These are phyloP conservation scores for Colletotrichum aenigma DNA, from an alignment of 2,329 filamentous ascomycete genomes.

Conservation along the genomic window DNA sequence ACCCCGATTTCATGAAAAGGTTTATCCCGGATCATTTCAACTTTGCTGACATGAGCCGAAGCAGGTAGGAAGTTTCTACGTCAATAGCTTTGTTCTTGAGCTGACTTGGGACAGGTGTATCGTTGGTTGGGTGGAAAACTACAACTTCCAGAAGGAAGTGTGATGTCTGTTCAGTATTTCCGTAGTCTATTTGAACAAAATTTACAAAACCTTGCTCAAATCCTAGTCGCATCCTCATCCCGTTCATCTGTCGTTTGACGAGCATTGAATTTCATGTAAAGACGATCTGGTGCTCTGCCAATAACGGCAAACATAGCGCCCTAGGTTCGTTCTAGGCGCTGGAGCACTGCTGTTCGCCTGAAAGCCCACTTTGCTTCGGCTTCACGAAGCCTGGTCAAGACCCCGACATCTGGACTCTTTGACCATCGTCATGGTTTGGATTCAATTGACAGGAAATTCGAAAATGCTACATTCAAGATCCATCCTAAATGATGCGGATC, in stretches of 20 bases:
- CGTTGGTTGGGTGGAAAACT: background rate
- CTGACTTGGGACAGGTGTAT: background rate
- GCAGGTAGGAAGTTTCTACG: background rate
- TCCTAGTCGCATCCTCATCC: fast-evolving
- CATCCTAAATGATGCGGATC: background rate
- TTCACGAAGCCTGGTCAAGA: background rate
- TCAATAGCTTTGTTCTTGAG: background rate
- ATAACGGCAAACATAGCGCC: background rate
- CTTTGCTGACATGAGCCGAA: slow-evolving; percentile 1
- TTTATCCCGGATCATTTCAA: slow-evolving; percentile 7
- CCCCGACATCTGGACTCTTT: background rate
- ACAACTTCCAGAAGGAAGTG: background rate
- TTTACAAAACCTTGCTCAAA: background rate
- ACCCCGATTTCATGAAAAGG: background rate
- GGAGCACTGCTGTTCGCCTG: background rate
- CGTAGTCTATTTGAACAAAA: background rate
- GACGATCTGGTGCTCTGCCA: background rate
- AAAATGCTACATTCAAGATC: fast-evolving
- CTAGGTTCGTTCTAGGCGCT: background rate
- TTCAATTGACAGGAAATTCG: background rate
- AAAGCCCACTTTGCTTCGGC: background rate
- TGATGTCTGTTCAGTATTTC: background rate
- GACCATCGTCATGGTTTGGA: fast-evolving
- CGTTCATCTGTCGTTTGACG: background rate
- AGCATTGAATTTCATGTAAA: fast-evolving